Percentiles rank a stretch among this genome's conserved stretches.
phyloP scores from a whole-genome alignment of 768 basidiomycete genomes.

The Leccinum boreale region DNA sequence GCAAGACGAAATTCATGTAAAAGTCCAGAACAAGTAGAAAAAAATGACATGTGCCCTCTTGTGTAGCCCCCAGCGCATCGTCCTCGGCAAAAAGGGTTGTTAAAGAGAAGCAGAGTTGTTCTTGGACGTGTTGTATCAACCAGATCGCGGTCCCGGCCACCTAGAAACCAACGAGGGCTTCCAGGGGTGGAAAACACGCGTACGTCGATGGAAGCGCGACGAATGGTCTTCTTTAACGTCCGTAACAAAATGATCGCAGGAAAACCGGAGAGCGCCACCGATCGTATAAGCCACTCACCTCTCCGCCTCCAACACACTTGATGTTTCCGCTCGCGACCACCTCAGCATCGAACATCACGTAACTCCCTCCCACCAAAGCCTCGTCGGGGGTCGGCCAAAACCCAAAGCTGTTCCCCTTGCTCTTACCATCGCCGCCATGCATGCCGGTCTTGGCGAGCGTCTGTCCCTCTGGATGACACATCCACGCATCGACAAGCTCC shows the following conservation, averaged over 20 bases:
- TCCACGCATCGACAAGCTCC: constrained; percentile 96
- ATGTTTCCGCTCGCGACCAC: constrained; percentile 41
- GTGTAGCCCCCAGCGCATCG: constrained; percentile 84
- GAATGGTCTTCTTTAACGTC: constrained; percentile 92
- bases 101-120: constrained; percentile 59
- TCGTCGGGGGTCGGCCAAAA: constrained; percentile 77
- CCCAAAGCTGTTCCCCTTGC: constrained; percentile 40
- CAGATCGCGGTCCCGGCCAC: constrained; percentile 35
- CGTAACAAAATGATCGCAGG: constrained; percentile 27
- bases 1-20: constrained; percentile 14
- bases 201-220: constrained; percentile 66
- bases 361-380: constrained; percentile 87
- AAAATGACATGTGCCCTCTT: constrained; percentile 62
- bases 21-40: not conserved
- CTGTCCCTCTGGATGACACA: constrained; percentile 89
- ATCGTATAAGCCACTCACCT: constrained; percentile 47
- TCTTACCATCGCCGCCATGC: constrained; percentile 7
- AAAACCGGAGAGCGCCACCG: constrained; percentile 3
- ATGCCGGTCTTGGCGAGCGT: constrained; percentile 56
- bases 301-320: constrained; percentile 17
- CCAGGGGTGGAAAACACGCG: constrained; percentile 20
- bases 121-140: constrained; percentile 97
- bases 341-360: constrained; percentile 71
- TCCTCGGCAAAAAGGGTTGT: constrained; percentile 85
- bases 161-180: constrained; percentile 62